Conservation (phyloP, 495 filamentous ascomycete species). For the Xeromyces bisporus region DNA sequence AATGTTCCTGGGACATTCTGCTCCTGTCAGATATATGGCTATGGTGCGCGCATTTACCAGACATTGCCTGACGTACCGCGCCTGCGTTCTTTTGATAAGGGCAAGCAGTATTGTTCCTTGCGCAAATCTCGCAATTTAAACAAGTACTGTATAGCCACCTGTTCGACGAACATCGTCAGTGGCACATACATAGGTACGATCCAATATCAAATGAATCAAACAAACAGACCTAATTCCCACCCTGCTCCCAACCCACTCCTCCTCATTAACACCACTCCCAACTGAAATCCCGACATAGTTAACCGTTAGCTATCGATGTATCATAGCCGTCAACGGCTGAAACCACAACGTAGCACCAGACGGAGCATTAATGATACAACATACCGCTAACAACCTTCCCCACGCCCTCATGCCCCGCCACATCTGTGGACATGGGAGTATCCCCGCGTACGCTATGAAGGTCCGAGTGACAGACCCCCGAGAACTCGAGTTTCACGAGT, state of each 20-base stretch:
- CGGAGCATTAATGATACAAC: no score
- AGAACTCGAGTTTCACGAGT: conserved; percentile 26
- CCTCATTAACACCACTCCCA: conserved; percentile 13
- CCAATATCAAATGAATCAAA: neutral
- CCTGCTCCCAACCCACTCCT: conserved; percentile 18
- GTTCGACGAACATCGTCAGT: conserved; percentile 1
- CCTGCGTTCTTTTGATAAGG: conserved; percentile 29
- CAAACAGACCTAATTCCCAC: conserved; percentile 22
- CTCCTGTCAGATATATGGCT: neutral
- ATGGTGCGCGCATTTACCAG: neutral
- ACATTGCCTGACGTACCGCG: conserved; percentile 14
- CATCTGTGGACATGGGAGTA: conserved; percentile 30
- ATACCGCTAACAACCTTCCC: conserved; percentile 22
- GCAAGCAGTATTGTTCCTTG: conserved; percentile 27
- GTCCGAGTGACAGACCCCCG: conserved; percentile 28
- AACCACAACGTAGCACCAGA: neutral
- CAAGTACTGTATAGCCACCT: conserved; percentile 32
- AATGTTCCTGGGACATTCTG: conserved; percentile 31
- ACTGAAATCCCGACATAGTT: conserved; percentile 10
- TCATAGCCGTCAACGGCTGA: neutral
- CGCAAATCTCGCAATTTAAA: conserved; percentile 28
- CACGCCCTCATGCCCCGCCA: conserved; percentile 29
- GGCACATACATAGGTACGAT: no score
- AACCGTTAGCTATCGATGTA: neutral
- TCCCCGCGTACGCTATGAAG: conserved; percentile 28